Evolutionary conservation across 257 asterid genomes (phyloP), one percentile per base, ranked within the genome.

Genomic region (Scutellaria minor): DNA sequence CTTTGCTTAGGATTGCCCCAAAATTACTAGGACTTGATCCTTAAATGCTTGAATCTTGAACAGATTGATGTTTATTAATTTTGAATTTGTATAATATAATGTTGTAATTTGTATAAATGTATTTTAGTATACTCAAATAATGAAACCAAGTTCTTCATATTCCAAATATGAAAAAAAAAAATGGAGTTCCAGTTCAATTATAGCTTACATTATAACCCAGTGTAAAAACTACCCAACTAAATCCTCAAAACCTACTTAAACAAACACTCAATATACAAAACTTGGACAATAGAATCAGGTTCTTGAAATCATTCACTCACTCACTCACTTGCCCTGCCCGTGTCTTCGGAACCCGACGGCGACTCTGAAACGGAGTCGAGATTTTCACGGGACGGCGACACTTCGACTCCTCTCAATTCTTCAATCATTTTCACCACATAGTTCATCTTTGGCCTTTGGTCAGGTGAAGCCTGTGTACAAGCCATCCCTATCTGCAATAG

Each of bases 401-500:
- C 88, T 63, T 84, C 96, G 2, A 75, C 82, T 2, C 98, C 96
- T 15, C 93, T 72, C 52, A 95, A 59, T 81, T 95, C 98, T 5
- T 91, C 95, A 4, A 95, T 92, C 96, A 87, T 88, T 77, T 84
- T 95, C 87, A 88, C 89, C 0, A 85, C 87, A 62, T 81, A 71
- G 79, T 64, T 80, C 79, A 90, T 83, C 82, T 86, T 90, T 12
- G 97, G 96, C 81, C 99, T 79, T 46, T 87, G 93, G 59, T 95
- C 98, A 0, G 97, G 95, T 2, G 77, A 72, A 5, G 82, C 79
- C 58, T 90, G 79, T 6, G 89, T 80, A 50, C 98, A 95, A 1
- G 95, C 83, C 96, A 92, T 84, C 1, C 87, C 98, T 14, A 95
- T 80, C 85, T 92, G 99, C 83, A 95, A 54, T 71, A 95, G 53